Percentiles rank a stretch among this genome's conserved stretches.
Conservation (phyloP, 495 filamentous ascomycete genomes). For the Pseudomonodictys pantanalensis region DNA sequence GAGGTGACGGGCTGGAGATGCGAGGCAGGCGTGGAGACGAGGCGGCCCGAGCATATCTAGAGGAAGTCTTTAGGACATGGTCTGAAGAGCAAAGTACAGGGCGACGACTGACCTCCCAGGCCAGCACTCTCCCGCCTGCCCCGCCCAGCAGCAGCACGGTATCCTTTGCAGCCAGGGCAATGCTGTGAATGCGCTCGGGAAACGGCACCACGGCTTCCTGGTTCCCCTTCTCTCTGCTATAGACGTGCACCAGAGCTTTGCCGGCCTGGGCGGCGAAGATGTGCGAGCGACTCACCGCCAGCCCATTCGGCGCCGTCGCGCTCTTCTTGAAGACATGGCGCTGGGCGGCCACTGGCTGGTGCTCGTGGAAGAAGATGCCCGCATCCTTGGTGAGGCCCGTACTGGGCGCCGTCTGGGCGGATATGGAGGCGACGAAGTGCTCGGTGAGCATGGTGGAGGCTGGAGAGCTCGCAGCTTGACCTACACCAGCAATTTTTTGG, state of each 20-base stretch:
- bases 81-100: neutral
- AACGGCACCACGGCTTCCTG: constrained; percentile 86
- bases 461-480: neutral
- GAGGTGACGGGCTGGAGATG: constrained; percentile 84
- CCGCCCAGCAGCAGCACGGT: constrained; percentile 78
- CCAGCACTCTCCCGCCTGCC: constrained; percentile 75
- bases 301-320: constrained; percentile 69
- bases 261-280: constrained; percentile 87
- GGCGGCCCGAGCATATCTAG: constrained; percentile 82
- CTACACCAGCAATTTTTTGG: constrained; percentile 8
- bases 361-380: constrained; percentile 78
- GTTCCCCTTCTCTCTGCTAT: constrained; percentile 74
- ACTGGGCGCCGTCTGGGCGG: constrained; percentile 61
- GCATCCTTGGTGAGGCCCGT: constrained; percentile 69
- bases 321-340: constrained; percentile 89
- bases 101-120: constrained; percentile 79
- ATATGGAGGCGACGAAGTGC: constrained; percentile 71
- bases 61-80: neutral
- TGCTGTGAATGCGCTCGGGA: constrained; percentile 74
- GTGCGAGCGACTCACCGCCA: constrained; percentile 79
- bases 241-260: constrained; percentile 90
- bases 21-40: constrained; percentile 79
- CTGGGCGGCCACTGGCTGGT: constrained; percentile 68
- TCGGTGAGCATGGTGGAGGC: constrained; percentile 67
- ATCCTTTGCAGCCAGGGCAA: constrained; percentile 57